Conservation (phyloP, 116 monocot species). For the Phalaenopsis hybrid region DNA sequence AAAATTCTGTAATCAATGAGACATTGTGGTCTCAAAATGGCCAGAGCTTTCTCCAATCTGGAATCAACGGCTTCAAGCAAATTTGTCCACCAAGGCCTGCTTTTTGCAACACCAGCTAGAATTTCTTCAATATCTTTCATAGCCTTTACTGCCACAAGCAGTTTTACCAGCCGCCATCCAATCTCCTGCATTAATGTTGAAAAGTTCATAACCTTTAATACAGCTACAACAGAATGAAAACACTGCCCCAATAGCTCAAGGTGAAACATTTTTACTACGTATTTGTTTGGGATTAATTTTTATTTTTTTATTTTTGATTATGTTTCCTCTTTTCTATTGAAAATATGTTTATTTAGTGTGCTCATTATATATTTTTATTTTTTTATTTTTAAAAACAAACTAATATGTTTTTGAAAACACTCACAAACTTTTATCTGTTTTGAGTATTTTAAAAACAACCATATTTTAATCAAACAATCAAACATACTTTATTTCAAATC, state of each 20-base stretch:
- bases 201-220: background rate
- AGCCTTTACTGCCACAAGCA: slow-evolving; percentile 32
- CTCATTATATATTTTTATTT: too few relatives aligned
- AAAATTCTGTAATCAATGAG: slow-evolving; percentile 48
- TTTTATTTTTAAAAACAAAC: too few relatives aligned
- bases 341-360: too few relatives aligned
- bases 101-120: slow-evolving; percentile 21
- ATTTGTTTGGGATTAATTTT: too few relatives aligned
- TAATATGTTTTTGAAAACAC: too few relatives aligned
- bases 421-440: too few relatives aligned
- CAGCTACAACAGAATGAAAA: background rate
- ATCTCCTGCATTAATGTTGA: slow-evolving; percentile 29
- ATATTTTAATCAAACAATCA: too few relatives aligned
- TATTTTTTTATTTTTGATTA: too few relatives aligned
- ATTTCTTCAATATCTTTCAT: slow-evolving; percentile 46
- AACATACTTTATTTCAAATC: too few relatives aligned
- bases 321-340: too few relatives aligned
- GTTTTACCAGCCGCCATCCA: slow-evolving; percentile 34
- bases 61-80: slow-evolving; percentile 56
- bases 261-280: background rate
- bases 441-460: too few relatives aligned
- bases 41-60: slow-evolving; percentile 47
- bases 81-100: slow-evolving; percentile 34
- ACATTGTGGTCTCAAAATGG: slow-evolving; percentile 56
- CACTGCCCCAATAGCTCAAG: background rate